Percentiles rank a stretch among this genome's conserved stretches.
Conservation (phyloP, 2,329 filamentous ascomycete genomes). For the Pseudogymnoascus sp. region DNA sequence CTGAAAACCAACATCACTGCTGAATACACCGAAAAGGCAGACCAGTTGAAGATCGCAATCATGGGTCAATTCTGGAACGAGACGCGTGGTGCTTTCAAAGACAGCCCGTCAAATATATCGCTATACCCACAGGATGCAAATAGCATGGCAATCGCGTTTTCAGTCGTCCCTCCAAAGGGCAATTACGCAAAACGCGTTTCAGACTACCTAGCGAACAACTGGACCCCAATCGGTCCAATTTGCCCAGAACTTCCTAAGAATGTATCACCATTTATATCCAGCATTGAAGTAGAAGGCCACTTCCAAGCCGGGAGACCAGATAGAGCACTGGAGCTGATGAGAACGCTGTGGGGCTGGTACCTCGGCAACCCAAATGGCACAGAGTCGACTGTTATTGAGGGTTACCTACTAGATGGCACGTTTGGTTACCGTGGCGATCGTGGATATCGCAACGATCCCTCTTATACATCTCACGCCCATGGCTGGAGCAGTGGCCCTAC, state of each 20-base stretch:
- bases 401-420: conserved; percentile 45
- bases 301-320: conserved; percentile 37
- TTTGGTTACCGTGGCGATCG: conserved; percentile 47
- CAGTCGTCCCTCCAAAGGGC: conserved; percentile 13
- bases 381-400: conserved; percentile 49
- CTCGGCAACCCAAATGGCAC: conserved; percentile 48
- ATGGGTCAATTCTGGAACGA: not conserved
- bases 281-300: conserved; percentile 51
- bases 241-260: conserved; percentile 49
- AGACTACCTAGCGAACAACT: conserved; percentile 38
- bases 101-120: conserved; percentile 38
- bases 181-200: conserved; percentile 33
- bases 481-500: conserved; percentile 43
- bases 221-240: conserved; percentile 46
- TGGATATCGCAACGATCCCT: conserved; percentile 42
- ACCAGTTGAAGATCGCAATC: not conserved
- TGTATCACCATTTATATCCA: conserved; percentile 49
- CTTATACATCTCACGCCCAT: conserved; percentile 41
- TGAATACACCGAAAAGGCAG: not conserved
- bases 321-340: conserved; percentile 47
- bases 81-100: not conserved
- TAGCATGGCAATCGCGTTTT: conserved; percentile 37
- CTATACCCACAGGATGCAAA: conserved; percentile 54
- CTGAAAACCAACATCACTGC: not conserved
- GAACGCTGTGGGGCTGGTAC: conserved; percentile 52